Conservation (phyloP, 2,329 filamentous ascomycete species). For the Dissoconium aciculare region DNA sequence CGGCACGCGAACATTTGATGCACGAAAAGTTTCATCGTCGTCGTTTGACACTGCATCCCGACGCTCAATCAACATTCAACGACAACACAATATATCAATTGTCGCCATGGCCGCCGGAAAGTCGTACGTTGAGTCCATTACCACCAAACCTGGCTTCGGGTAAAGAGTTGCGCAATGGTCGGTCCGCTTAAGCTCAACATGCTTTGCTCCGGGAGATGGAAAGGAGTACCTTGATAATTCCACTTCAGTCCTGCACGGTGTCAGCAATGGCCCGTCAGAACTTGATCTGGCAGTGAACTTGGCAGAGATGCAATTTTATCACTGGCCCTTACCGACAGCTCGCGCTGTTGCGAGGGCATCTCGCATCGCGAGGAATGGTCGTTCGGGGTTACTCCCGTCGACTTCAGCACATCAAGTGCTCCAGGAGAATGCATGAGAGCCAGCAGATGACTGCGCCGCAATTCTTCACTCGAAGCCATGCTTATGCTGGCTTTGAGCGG, state of each 20-base stretch:
- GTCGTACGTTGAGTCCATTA: conserved; percentile 37
- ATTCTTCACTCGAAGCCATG: conserved; percentile 75
- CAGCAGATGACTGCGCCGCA: conserved; percentile 82
- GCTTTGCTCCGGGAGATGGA: not conserved
- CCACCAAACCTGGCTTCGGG: conserved; percentile 15
- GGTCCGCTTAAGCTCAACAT: conserved; percentile 60
- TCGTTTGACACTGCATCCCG: no score
- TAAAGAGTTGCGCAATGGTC: conserved; percentile 56
- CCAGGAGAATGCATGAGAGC: conserved; percentile 31
- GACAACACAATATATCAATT: no score
- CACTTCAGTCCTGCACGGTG: conserved; percentile 23
- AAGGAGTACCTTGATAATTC: conserved; percentile 2
- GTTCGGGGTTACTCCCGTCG: conserved; percentile 43
- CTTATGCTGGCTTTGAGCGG: conserved; percentile 34
- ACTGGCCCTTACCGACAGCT: conserved; percentile 1
- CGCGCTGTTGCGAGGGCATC: conserved; percentile 11
- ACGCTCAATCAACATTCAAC: no score
- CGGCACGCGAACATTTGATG: not conserved
- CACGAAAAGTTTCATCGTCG: no score
- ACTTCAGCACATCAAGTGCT: no score
- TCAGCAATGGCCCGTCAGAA: conserved; percentile 25
- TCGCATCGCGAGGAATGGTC: conserved; percentile 20
- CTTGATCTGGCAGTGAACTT: conserved; percentile 15
- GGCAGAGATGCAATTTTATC: conserved; percentile 6
- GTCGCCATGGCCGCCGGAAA: conserved; percentile 40